Base-by-base conservation (phyloP, 1,284 basidiomycete genomes). In the Vanrija sp. region DNA sequence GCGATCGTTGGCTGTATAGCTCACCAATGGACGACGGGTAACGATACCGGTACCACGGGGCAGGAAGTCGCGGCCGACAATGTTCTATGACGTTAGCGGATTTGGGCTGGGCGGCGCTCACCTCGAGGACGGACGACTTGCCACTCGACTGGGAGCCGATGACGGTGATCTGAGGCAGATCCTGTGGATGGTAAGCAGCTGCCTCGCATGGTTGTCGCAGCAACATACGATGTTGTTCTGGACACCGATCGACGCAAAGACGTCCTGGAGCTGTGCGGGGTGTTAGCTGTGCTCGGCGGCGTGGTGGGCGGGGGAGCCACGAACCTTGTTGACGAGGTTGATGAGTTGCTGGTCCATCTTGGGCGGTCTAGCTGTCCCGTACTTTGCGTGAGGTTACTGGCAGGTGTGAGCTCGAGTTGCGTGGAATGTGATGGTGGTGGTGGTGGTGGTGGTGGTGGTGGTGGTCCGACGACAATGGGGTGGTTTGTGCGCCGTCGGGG, bases 11-110 rank as follows among this genome's bases (percentile, higher is more conserved):
- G 46, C 15, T 28, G 39, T 6, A 38, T 14, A 10, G 67, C 80
- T 62, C 63, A 89, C 91, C 75, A 96, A 78, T 54, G 93, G 93
- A 73, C 95, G 85, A 72, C 95, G 85, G 52, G 95, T 98, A 72
- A 62, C 61, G 72, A 98, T 98, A 77, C 95, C 95, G 63, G 90
- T 89, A 69, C 94, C 95, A 82, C 94, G 88, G 76, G 94, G 94
- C 69, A 98, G 76, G 81, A 98, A 98, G 78, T 96, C 93, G 66
- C 94, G 84, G 58, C 94, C 95, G 52, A 98, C 95, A 66, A 97
- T 93, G 80, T 97, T 97, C 90, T 96, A 56, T 9, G 47, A 19
- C 16, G 40, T 53, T 28, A 52, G 51, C n/a, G 9, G 34, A 2
- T 6, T 14, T 15, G 34, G 34, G 12, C 14, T 15, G 34, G 14